phyloP scores from a whole-genome alignment of 2,329 filamentous ascomycete genomes.

The Stagonosporopsis rhizophila region DNA sequence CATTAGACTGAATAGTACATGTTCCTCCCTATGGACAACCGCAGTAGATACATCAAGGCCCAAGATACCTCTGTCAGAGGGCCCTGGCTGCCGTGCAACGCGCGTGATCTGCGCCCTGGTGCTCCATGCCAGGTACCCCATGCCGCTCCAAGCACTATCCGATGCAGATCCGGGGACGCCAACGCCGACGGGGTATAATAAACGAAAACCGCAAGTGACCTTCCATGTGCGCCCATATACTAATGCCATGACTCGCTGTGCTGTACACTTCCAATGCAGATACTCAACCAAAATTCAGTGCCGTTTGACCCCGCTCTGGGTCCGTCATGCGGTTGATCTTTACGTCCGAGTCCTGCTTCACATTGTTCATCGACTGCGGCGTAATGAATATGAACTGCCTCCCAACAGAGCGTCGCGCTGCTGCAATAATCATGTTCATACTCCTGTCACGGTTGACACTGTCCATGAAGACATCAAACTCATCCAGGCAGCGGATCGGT shows the following conservation, averaged over 20 bases:
- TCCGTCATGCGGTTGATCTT: conserved; percentile 74
- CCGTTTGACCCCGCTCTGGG: conserved; percentile 59
- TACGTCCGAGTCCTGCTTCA: conserved; percentile 66
- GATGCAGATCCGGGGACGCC: conserved; percentile 13
- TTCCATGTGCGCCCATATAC: neutral
- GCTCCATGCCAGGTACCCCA: conserved; percentile 3
- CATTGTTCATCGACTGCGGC: conserved; percentile 76
- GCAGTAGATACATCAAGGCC: neutral
- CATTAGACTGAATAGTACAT: neutral
- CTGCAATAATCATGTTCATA: conserved; percentile 90
- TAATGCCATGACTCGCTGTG: neutral
- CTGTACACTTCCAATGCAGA: neutral
- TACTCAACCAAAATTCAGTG: conserved; percentile 41
- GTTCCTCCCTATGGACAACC: neutral
- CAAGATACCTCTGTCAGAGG: no score
- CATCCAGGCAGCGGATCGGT: conserved; percentile 91
- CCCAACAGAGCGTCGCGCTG: conserved; percentile 84
- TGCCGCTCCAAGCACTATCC: neutral
- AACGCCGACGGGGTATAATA: conserved; percentile 32
- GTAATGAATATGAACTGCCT: conserved; percentile 97
- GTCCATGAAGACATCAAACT: conserved; percentile 99
- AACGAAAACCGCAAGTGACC: conserved; percentile 10
- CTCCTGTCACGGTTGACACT: conserved; percentile 92
- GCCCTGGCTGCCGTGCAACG: neutral
- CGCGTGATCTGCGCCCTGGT: neutral